phyloP scores from a whole-genome alignment of 2,329 filamentous ascomycete genomes.

The Fusarium piperis region DNA sequence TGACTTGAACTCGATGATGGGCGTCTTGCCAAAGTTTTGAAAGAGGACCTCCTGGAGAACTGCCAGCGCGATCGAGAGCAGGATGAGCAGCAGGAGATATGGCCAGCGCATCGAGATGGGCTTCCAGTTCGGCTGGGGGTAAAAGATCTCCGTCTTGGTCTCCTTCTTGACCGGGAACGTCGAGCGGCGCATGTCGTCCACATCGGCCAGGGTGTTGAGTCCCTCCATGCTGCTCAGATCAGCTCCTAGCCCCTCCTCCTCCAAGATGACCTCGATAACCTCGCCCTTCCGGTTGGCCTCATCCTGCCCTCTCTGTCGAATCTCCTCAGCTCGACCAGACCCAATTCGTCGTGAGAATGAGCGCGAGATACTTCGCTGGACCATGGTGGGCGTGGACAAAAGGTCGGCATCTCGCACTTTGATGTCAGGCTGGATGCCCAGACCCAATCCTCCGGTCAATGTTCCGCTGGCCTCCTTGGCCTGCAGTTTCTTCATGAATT shows the following conservation, averaged over 20 bases:
- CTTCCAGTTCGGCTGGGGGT: slow-evolving; percentile 73
- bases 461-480: slow-evolving; percentile 64
- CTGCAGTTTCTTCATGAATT: slow-evolving; percentile 57
- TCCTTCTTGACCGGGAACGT: slow-evolving; percentile 51
- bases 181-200: slow-evolving; percentile 48
- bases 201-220: slow-evolving; percentile 42
- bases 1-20: slow-evolving; percentile 60
- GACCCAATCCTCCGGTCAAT: slow-evolving; percentile 67
- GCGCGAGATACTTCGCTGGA: slow-evolving; percentile 50
- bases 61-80: slow-evolving; percentile 63
- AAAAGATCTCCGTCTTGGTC: slow-evolving; percentile 61
- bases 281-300: slow-evolving; percentile 69
- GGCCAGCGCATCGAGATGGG: slow-evolving; percentile 72
- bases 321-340: slow-evolving; percentile 49
- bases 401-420: slow-evolving; percentile 63
- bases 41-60: slow-evolving; percentile 65
- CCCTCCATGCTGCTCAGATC: slow-evolving; percentile 64
- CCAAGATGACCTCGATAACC: slow-evolving; percentile 67
- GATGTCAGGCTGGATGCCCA: slow-evolving; percentile 60
- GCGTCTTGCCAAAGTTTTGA: slow-evolving; percentile 55
- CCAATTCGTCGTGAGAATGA: slow-evolving; percentile 53
- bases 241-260: slow-evolving; percentile 51
- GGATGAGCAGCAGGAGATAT: slow-evolving; percentile 64
- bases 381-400: slow-evolving; percentile 48
- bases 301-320: slow-evolving; percentile 63